phyloP scores from a whole-genome alignment of 2,329 filamentous ascomycete species.

The Chaetomiaceae sp. region DNA sequence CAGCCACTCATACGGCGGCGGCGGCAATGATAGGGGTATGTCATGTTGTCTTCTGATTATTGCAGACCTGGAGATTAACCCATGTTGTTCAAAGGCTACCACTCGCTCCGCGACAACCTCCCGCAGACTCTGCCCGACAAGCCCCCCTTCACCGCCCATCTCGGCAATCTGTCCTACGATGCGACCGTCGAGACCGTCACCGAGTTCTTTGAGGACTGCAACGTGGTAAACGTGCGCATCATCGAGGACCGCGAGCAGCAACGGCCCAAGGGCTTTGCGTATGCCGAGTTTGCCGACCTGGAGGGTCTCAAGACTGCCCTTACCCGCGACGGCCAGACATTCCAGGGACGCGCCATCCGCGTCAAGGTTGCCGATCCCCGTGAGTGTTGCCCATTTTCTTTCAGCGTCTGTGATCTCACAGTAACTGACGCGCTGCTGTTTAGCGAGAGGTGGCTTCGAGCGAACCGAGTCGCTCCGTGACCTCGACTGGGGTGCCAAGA shows the following conservation, averaged over 20 bases:
- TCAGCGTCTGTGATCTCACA: background rate
- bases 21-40: constrained; percentile 38
- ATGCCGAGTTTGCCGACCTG: constrained; percentile 84
- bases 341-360: constrained; percentile 84
- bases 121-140: constrained; percentile 73
- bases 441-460: constrained; percentile 75
- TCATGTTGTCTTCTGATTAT: constrained; percentile 2
- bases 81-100: constrained; percentile 45
- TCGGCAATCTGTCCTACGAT: constrained; percentile 96
- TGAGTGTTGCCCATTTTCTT: constrained; percentile 59
- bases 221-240: constrained; percentile 86
- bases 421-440: constrained; percentile 34
- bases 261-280: constrained; percentile 96
- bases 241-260: constrained; percentile 93
- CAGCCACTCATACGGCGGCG: constrained; percentile 16
- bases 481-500: constrained; percentile 34
- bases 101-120: constrained; percentile 63
- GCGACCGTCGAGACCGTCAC: constrained; percentile 76
- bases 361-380: constrained; percentile 97
- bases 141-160: constrained; percentile 91
- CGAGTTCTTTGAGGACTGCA: constrained; percentile 80
- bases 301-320: constrained; percentile 92
- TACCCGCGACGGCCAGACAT: constrained; percentile 71
- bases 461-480: constrained; percentile 39
- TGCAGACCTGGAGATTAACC: constrained; percentile 3